These are phyloP conservation scores for Didymellaceae sp. DNA, from an alignment of 2,329 filamentous ascomycete genomes.

Conservation along the genomic window DNA sequence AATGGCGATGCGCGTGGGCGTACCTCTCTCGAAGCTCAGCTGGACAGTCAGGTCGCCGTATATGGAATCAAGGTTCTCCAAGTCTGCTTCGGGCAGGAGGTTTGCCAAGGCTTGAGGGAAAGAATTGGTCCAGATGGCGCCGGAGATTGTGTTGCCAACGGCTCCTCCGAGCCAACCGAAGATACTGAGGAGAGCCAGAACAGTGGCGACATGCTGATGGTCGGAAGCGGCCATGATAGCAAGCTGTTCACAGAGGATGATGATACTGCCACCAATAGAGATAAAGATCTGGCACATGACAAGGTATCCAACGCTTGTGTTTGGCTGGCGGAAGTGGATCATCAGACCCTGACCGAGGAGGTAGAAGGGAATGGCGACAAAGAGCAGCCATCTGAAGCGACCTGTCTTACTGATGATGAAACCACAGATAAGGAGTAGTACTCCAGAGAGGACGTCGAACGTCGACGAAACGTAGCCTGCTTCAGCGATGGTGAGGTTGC, in stretches of 20 bases:
- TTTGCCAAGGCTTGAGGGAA: constrained; percentile 25
- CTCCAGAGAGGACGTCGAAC: constrained; percentile 42
- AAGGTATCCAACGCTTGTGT: constrained; percentile 38
- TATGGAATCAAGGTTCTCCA: constrained; percentile 43
- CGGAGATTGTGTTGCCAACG: constrained; percentile 59
- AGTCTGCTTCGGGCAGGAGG: constrained; percentile 48
- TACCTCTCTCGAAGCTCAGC: constrained; percentile 52
- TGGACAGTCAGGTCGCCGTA: constrained; percentile 50
- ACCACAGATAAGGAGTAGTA: constrained; percentile 24
- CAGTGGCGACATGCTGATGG: constrained; percentile 55
- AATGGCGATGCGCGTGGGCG: constrained; percentile 50
- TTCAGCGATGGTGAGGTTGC: constrained; percentile 32
- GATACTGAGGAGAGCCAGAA: constrained; percentile 58
- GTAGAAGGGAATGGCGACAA: constrained; percentile 64
- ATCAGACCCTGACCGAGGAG: constrained; percentile 68
- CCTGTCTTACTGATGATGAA: constrained; percentile 30
- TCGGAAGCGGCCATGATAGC: constrained; percentile 40
- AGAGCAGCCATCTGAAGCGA: constrained; percentile 37
- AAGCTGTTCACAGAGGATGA: constrained; percentile 33
- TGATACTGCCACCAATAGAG: constrained; percentile 28
- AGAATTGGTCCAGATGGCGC: constrained; percentile 64
- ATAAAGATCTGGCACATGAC: constrained; percentile 35
- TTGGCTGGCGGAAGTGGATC: constrained; percentile 48
- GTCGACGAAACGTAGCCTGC: constrained; percentile 45
- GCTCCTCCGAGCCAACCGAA: constrained; percentile 62